Conservation (phyloP, 192 early-diverging fungal species). For the Backusella morwellensis region DNA sequence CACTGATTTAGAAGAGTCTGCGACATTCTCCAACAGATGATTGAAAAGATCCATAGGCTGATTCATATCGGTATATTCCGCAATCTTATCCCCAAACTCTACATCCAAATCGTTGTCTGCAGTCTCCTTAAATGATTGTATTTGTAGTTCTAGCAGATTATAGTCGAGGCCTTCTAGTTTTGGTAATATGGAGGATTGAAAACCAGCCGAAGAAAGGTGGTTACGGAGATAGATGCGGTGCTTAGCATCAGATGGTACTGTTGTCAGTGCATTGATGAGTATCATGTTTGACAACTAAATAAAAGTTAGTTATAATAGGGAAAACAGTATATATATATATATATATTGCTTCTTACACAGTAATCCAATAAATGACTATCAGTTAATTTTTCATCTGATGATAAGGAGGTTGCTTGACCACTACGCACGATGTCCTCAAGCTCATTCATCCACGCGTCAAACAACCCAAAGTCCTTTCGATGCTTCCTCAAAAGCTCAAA, state of each 20-base stretch:
- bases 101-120: slow-evolving; percentile 31
- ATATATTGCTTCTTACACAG: slow-evolving; percentile 32
- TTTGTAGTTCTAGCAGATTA: slow-evolving; percentile 33
- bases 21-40: slow-evolving; percentile 59
- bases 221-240: slow-evolving; percentile 69
- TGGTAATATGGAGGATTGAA: slow-evolving; percentile 57
- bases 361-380: slow-evolving; percentile 77
- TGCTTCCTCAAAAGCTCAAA: slow-evolving; percentile 70
- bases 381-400: slow-evolving; percentile 52
- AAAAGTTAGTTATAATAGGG: not conserved
- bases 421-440: slow-evolving; percentile 69
- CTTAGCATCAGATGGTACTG: slow-evolving; percentile 70
- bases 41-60: slow-evolving; percentile 68
- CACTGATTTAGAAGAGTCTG: slow-evolving; percentile 56
- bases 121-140: slow-evolving; percentile 19
- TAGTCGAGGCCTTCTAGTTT: slow-evolving; percentile 50
- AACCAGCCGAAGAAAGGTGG: slow-evolving; percentile 65
- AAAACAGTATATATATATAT: not conserved
- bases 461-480: slow-evolving; percentile 53
- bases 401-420: slow-evolving; percentile 63
- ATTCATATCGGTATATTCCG: slow-evolving; percentile 59
- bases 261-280: slow-evolving; percentile 69
- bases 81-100: slow-evolving; percentile 47
- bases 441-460: slow-evolving; percentile 75
- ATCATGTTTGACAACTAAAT: slow-evolving; percentile 73